Conservation (phyloP, 352 stramenopile genomes). For the Phytophthora cryptogea region DNA sequence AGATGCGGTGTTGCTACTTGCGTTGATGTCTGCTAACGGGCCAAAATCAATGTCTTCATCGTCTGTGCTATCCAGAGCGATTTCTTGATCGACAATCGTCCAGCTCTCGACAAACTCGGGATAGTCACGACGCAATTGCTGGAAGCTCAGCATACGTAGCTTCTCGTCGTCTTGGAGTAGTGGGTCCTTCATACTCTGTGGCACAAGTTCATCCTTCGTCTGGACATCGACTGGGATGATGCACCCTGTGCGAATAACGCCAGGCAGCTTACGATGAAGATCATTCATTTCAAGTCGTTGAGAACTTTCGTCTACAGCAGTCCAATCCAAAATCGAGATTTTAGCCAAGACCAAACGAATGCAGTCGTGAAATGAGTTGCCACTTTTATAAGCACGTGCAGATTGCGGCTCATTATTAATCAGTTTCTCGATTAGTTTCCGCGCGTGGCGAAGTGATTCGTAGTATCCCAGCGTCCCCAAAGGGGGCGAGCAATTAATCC, state of each 20-base stretch:
- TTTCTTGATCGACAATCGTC: constrained; percentile 18
- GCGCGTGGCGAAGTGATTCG: constrained; percentile 49
- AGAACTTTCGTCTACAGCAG: constrained; percentile 59
- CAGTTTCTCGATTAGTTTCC: constrained; percentile 38
- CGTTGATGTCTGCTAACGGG: constrained; percentile 5
- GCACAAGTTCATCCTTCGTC: constrained; percentile 16
- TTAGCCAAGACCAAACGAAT: constrained; percentile 73
- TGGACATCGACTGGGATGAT: constrained; percentile 28
- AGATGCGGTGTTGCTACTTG: not conserved
- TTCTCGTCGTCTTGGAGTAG: constrained; percentile 9
- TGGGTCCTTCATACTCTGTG: constrained; percentile 21
- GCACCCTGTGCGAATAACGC: constrained; percentile 32
- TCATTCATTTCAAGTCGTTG: constrained; percentile 40
- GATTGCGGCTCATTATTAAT: constrained; percentile 29
- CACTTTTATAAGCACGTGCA: constrained; percentile 41
- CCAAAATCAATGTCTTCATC: constrained; percentile 42
- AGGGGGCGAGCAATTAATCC: constrained; percentile 73
- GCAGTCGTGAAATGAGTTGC: constrained; percentile 66
- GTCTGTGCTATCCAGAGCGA: constrained; percentile 21
- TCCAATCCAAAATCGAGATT: constrained; percentile 82
- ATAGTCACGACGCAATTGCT: constrained; percentile 24
- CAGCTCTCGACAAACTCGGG: constrained; percentile 25
- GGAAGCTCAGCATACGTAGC: constrained; percentile 11
- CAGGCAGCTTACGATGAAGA: constrained; percentile 31
- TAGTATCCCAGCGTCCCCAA: constrained; percentile 73